phyloP scores from a whole-genome alignment of 2,329 filamentous ascomycete species.

The Microcyclospora pomicola region DNA sequence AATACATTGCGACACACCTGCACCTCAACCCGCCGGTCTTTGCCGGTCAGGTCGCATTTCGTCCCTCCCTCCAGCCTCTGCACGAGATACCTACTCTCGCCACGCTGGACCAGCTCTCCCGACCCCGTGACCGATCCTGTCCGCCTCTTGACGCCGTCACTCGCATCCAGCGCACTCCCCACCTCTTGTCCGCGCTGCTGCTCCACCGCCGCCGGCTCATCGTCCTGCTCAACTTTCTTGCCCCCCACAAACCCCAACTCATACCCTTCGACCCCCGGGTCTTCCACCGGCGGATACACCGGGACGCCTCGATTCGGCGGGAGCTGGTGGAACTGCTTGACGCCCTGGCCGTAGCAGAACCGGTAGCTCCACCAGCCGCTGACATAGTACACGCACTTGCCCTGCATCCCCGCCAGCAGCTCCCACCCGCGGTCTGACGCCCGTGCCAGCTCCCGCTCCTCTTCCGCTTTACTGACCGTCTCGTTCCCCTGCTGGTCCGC shows the following conservation, averaged over 20 bases:
- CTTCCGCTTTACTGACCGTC: constrained; percentile 41
- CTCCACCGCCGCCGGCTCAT: constrained; percentile 9
- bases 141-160: constrained; percentile 33
- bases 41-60: constrained; percentile 71
- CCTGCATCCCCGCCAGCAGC: constrained; percentile 62
- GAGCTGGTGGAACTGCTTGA: constrained; percentile 82
- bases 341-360: constrained; percentile 78
- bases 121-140: constrained; percentile 20
- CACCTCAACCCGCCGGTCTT: constrained; percentile 70
- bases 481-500: constrained; percentile 11
- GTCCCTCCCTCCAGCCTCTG: constrained; percentile 71
- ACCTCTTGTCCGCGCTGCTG: constrained; percentile 10
- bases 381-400: constrained; percentile 67
- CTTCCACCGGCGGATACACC: constrained; percentile 58
- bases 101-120: constrained; percentile 55
- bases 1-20: constrained; percentile 32
- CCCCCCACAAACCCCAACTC: constrained; percentile 51
- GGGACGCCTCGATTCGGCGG: constrained; percentile 54
- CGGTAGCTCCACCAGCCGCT: constrained; percentile 94
- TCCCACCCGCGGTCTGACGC: constrained; percentile 70
- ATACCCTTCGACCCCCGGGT: constrained; percentile 62
- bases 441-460: constrained; percentile 64
- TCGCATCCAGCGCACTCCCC: constrained; percentile 17
- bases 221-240: constrained; percentile 10
- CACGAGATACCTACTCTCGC: constrained; percentile 72